Conservation (phyloP, 257 asterid species). For the Marsdenia floribunda region DNA sequence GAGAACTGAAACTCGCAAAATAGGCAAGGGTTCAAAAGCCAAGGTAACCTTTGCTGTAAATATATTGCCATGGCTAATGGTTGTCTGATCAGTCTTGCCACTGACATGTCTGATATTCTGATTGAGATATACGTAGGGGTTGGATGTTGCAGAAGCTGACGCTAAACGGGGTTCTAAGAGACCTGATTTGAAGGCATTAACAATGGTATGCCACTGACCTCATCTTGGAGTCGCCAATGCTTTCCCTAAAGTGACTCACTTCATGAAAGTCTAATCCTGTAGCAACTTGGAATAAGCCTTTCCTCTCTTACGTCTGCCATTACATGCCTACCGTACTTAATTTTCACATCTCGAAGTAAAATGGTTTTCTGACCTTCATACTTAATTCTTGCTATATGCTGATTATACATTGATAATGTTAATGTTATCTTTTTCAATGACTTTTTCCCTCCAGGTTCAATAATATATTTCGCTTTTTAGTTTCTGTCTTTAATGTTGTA, state of each 20-base stretch:
- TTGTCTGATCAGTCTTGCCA: neutral
- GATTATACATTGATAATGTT: neutral
- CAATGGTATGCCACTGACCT: conserved; percentile 40
- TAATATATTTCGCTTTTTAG: neutral
- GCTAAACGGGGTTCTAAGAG: conserved; percentile 46
- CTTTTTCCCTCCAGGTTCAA: neutral
- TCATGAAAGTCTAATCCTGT: neutral
- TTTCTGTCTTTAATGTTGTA: neutral
- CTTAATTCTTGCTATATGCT: neutral
- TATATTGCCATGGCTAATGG: no score
- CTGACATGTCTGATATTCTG: neutral
- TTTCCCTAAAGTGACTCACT: neutral
- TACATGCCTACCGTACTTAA: neutral
- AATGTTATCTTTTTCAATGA: neutral
- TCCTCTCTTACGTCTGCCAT: neutral
- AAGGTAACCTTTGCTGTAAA: conserved; percentile 30
- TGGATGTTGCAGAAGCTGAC: conserved; percentile 19
- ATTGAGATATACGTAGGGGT: conserved; percentile 41
- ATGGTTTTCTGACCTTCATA: no score
- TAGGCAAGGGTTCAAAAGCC: conserved; percentile 24
- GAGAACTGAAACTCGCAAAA: conserved; percentile 20
- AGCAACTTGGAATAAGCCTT: neutral
- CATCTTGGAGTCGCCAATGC: neutral
- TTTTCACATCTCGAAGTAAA: neutral
- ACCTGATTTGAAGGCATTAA: conserved; percentile 81